Conservation (phyloP, 192 early-diverging fungal genomes). For the Umbelopsis ramanniana region DNA sequence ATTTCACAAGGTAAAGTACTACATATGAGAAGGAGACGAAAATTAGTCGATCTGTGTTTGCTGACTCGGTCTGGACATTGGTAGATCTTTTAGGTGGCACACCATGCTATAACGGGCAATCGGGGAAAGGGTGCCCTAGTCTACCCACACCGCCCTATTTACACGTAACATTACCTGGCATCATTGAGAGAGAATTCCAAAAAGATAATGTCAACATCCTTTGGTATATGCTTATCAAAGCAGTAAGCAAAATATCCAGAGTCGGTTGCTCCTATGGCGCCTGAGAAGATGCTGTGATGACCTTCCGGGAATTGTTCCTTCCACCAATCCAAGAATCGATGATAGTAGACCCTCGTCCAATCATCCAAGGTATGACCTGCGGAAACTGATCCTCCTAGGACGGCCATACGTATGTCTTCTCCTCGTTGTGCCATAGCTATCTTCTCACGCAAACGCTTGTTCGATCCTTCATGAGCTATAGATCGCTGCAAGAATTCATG, state of each 20-base stretch:
- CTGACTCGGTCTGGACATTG: not conserved
- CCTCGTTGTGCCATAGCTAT: conserved; percentile 6
- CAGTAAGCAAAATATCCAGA: conserved; percentile 28
- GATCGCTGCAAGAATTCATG: conserved; percentile 20
- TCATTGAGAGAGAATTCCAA: conserved; percentile 29
- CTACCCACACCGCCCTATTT: too few relatives aligned
- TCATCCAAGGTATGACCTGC: conserved; percentile 17
- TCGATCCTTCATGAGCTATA: conserved; percentile 23
- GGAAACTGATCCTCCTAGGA: conserved; percentile 22
- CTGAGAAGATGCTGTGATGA: conserved; percentile 7
- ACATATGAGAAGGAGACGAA: not conserved
- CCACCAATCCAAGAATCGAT: conserved; percentile 24
- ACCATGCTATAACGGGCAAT: too few relatives aligned
- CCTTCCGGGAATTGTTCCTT: conserved; percentile 17
- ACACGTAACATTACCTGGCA: conserved; percentile 10
- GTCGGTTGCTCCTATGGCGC: conserved; percentile 19
- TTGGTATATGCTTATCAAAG: conserved; percentile 25
- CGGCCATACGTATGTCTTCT: conserved; percentile 22
- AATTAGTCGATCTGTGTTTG: not conserved
- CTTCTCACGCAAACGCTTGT: conserved; percentile 15
- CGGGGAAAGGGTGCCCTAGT: too few relatives aligned
- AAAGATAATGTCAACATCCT: conserved; percentile 26
- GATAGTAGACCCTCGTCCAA: conserved; percentile 2
- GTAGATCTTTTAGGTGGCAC: not conserved
- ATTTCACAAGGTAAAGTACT: conserved; percentile 24